These are phyloP conservation scores for Cystobasidiopsis lactophilus DNA, from an alignment of 768 basidiomycete species.

Conservation along the genomic window DNA sequence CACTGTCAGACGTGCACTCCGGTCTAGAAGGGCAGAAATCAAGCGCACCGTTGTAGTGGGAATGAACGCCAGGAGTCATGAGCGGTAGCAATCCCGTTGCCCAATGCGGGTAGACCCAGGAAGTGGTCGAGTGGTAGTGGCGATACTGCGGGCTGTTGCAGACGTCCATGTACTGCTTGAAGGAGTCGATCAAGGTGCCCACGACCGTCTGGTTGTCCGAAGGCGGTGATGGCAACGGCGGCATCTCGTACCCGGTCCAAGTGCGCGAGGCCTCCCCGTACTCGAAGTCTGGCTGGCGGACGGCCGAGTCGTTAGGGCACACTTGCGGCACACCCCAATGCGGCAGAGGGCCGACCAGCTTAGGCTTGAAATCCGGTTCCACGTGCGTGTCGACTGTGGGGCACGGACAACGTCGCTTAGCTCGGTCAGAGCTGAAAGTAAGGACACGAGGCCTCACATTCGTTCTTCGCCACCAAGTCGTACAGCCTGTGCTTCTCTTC, in stretches of 20 bases:
- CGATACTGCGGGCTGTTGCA: conserved; percentile 21
- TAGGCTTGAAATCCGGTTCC: conserved; percentile 11
- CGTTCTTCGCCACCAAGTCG: conserved; percentile 9
- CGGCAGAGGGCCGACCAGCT: conserved; percentile 12
- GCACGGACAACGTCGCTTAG: background rate
- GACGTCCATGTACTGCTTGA: conserved; percentile 17
- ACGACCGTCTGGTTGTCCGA: conserved; percentile 2
- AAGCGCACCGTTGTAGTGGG: conserved; percentile 7
- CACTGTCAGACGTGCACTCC: background rate
- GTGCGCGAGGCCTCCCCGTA: conserved; percentile 13
- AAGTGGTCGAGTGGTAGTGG: conserved; percentile 18
- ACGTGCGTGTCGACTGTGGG: conserved; percentile 9
- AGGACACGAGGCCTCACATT: conserved; percentile 8
- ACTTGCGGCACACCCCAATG: conserved; percentile 18
- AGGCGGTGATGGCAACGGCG: background rate
- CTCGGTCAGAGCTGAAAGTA: background rate
- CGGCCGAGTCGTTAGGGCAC: conserved; percentile 16
- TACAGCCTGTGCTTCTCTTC: conserved; percentile 17
- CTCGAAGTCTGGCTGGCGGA: conserved; percentile 14
- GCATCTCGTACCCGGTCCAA: conserved; percentile 13
- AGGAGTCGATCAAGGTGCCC: conserved; percentile 14
- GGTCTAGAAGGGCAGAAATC: background rate
- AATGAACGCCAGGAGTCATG: conserved; percentile 19
- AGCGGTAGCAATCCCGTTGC: conserved; percentile 17
- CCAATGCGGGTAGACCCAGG: conserved; percentile 18